Conservation (phyloP, 2,329 filamentous ascomycete species). For the Graphilbum ipis-grandicollis region DNA sequence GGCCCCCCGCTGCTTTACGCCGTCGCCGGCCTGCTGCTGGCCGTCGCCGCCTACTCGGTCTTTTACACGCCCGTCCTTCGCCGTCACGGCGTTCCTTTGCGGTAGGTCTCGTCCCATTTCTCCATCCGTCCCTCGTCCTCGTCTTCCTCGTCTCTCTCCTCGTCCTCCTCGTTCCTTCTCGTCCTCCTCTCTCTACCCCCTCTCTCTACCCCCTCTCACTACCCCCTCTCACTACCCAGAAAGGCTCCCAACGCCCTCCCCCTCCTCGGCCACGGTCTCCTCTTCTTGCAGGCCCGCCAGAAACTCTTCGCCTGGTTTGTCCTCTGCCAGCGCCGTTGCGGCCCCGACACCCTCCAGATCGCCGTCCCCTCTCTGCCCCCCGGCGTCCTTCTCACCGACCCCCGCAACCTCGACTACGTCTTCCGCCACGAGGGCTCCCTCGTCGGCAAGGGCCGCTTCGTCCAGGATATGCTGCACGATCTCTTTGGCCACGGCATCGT, state of each 20-base stretch:
- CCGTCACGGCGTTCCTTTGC: slow-evolving; percentile 8
- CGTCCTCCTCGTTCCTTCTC: neutral
- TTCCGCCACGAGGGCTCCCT: slow-evolving; percentile 38
- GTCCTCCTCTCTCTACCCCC: neutral
- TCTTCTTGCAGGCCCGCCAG: slow-evolving; percentile 42
- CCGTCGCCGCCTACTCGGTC: slow-evolving; percentile 1
- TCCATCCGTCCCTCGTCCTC: too few species aligned
- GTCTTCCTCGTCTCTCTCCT: neutral
- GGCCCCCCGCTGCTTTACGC: slow-evolving; percentile 4
- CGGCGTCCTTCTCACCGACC: slow-evolving; percentile 45
- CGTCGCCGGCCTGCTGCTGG: slow-evolving; percentile 4
- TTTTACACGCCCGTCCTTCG: slow-evolving; percentile 7
- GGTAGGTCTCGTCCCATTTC: too few species aligned
- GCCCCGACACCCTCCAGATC: slow-evolving; percentile 43
- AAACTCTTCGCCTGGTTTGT: slow-evolving; percentile 46
- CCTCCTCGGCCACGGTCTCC: slow-evolving; percentile 40
- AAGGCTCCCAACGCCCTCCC: slow-evolving; percentile 34
- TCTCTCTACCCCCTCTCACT: too few species aligned
- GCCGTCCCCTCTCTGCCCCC: slow-evolving; percentile 44
- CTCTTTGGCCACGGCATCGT: slow-evolving; percentile 51
- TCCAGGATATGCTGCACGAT: slow-evolving; percentile 41
- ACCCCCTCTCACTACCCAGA: slow-evolving; percentile 17
- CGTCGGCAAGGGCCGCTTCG: slow-evolving; percentile 45
- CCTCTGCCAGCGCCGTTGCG: slow-evolving; percentile 35
- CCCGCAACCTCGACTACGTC: slow-evolving; percentile 43